Base-by-base conservation (phyloP, 257 asterid genomes). In the Solanum lycopersicoides region DNA sequence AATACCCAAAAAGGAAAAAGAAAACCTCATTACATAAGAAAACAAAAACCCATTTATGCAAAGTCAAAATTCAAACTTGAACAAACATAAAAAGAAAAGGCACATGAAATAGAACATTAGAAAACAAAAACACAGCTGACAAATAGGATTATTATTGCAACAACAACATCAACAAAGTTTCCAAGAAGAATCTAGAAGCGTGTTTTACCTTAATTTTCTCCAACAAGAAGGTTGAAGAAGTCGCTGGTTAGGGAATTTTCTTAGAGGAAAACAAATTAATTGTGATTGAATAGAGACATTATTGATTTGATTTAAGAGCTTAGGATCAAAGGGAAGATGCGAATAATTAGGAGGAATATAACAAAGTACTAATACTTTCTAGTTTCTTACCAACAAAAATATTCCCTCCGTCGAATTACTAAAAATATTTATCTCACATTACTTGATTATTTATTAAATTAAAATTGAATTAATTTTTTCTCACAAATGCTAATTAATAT, bases 331-430 rank as follows among this genome's bases (percentile, higher is more conserved):
- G 9, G 20, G 45, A 82, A 82, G 85, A 82, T 82, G 85, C 85
- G 85, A 82, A 82, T 82, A 82, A 82, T 30, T 50, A 82, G 85
- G 85, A 82, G 21, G 85, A 50, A 82, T 47, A 82, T 30, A 82
- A 20, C 12, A 16, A 82, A 82, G 12, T 10, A 18, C 30, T 60
- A 50, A 10, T 63, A 11, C 71, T 23, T 23, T 23, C 6, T 56
- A 56, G n/a, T n/a, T n/a, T n/a, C n/a, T n/a, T n/a, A n/a, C 65
- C 65, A 56, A 56, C 18, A 56, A 56, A 56, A 56, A 18, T 56
- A 56, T 6, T 56, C n/a, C 0, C n/a, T n/a, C 12, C 11, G 1
- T 18, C 63, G 3, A 7, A 6, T 16, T 16, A 56, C 2, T 18
- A 56, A 56, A 53, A 53, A 53, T 53, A 16, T 16, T 16, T 53